Base-by-base conservation (phyloP, 805 yeast genomes). In the Maudiozyma bulderi region DNA sequence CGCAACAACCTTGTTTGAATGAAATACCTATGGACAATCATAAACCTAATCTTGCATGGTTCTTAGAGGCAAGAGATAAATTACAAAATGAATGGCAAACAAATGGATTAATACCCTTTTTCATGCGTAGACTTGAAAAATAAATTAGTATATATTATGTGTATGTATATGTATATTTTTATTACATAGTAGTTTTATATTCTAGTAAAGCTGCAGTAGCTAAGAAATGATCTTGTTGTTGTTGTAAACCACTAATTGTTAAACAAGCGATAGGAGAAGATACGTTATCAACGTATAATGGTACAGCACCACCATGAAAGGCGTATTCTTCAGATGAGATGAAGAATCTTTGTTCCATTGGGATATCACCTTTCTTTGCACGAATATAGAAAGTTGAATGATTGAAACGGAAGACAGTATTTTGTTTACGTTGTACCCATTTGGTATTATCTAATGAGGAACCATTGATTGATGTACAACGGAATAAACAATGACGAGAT, bases 281-380 rank as follows among this genome's bases (percentile, higher is more conserved):
- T 26, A 60, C 58, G 26, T 56, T 54, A 2, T 48, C 48, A 15
- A 74, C 54, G 50, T 68, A 69, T 33, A 78, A 62, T 9, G 82
- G 82, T 45, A 78, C 71, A 34, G 76, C 72, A 47, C 84, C 84
- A 28, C 84, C 84, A 54, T 76, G 80, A 32, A 69, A 61, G 8
- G 80, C 79, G 54, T 70, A 78, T 10, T 73, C 77, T 15, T 54
- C 55, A 8, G 72, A 64, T 31, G 72, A 70, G 15, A 76, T 62
- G 47, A 68, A 72, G 40, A 63, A 61, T 3, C 68, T 71, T 40
- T 71, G 75, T 7, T 74, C 64, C 45, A 68, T 63, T 2, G 64
- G 65, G 50, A 66, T 71, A 1, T 46, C 47, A 28, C 66, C 65
- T 49, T 74, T 62, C 55, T 72, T 73, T 44, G 65, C 66, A 6